A percentile compares a stretch with the other conserved stretches of the same genome.
Evolutionary conservation across 2,329 filamentous ascomycete species (phyloP).

Genomic region (Colletotrichum scovillei): DNA sequence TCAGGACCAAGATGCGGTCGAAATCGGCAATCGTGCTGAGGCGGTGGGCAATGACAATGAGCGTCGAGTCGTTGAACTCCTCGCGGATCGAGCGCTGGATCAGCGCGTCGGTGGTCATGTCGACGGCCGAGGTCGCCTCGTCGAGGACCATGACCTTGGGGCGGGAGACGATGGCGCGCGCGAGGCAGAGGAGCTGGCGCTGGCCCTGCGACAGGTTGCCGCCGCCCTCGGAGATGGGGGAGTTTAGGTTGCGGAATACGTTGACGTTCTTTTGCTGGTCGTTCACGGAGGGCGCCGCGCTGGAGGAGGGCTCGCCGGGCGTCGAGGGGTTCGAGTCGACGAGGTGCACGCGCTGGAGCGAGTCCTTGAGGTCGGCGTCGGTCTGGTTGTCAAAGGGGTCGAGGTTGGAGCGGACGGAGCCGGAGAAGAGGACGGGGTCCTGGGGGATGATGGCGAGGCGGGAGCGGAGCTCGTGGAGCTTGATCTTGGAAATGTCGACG

Average conservation of each 20-base stretch:
- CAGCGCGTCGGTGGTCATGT: conserved; percentile 79
- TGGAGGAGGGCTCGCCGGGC: conserved; percentile 52
- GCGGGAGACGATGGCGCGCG: conserved; percentile 76
- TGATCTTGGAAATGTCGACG: conserved; percentile 78
- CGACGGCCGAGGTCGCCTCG: conserved; percentile 82
- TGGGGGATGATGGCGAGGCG: conserved; percentile 83
- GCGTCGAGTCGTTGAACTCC: conserved; percentile 75
- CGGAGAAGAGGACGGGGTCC: conserved; percentile 85
- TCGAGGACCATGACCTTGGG: conserved; percentile 85
- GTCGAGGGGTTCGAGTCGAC: conserved; percentile 55
- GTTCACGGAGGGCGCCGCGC: conserved; percentile 41
- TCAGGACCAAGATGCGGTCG: conserved; percentile 78
- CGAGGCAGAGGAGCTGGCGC: conserved; percentile 80
- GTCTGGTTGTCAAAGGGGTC: conserved; percentile 80
- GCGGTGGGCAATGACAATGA: conserved; percentile 81
- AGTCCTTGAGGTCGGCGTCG: conserved; percentile 76
- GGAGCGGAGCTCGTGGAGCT: conserved; percentile 76
- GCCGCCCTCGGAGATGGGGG: conserved; percentile 76
- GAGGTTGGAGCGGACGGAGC: conserved; percentile 80
- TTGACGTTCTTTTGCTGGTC: conserved; percentile 66
- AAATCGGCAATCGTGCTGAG: conserved; percentile 83
- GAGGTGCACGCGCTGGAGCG: conserved; percentile 78
- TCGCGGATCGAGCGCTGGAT: conserved; percentile 80
- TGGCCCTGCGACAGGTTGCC: conserved; percentile 82
- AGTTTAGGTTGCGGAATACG: conserved; percentile 71